These are phyloP conservation scores for Arthroderma uncinatum DNA, from an alignment of 2,329 filamentous ascomycete species.

Conservation along the genomic window DNA sequence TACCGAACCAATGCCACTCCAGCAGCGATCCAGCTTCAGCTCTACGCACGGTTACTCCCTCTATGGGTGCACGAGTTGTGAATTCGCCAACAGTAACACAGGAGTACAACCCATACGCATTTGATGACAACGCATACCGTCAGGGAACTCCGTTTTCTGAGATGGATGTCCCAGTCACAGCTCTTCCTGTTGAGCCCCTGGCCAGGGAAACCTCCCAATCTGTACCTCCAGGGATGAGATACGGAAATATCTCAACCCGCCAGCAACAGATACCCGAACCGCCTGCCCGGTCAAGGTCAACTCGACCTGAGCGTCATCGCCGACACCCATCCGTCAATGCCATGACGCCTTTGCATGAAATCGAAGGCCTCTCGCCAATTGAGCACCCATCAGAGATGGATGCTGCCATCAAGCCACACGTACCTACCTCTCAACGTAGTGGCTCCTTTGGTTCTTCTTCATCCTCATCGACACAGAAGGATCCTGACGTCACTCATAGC, in stretches of 20 bases:
- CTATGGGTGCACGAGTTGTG: slow-evolving; percentile 15
- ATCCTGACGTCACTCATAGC: slow-evolving; percentile 53
- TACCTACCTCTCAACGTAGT: neutral
- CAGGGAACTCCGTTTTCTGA: slow-evolving; percentile 69
- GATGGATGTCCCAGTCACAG: slow-evolving; percentile 74
- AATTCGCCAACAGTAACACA: slow-evolving; percentile 36
- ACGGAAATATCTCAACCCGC: slow-evolving; percentile 38
- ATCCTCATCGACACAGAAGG: slow-evolving; percentile 20
- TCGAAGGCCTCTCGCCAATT: slow-evolving; percentile 20
- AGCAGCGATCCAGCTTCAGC: slow-evolving; percentile 20
- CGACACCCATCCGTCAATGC: slow-evolving; percentile 19
- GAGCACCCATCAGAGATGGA: slow-evolving; percentile 24
- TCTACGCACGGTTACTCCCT: slow-evolving; percentile 25
- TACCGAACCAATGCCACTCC: slow-evolving; percentile 36
- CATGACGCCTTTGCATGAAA: slow-evolving; percentile 24
- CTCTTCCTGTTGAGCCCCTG: slow-evolving; percentile 58
- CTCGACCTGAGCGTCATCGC: slow-evolving; percentile 26
- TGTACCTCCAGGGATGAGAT: slow-evolving; percentile 88
- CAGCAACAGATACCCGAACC: slow-evolving; percentile 28
- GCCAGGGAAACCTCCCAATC: slow-evolving; percentile 75
- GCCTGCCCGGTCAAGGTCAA: slow-evolving; percentile 36
- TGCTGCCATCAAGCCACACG: slow-evolving; percentile 14
- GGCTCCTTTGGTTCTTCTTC: neutral
- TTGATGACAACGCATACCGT: slow-evolving; percentile 45
- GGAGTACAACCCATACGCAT: slow-evolving; percentile 33